Evolutionary conservation across 2,329 filamentous ascomycete genomes (phyloP).

Genomic region (Polychaeton citri): DNA sequence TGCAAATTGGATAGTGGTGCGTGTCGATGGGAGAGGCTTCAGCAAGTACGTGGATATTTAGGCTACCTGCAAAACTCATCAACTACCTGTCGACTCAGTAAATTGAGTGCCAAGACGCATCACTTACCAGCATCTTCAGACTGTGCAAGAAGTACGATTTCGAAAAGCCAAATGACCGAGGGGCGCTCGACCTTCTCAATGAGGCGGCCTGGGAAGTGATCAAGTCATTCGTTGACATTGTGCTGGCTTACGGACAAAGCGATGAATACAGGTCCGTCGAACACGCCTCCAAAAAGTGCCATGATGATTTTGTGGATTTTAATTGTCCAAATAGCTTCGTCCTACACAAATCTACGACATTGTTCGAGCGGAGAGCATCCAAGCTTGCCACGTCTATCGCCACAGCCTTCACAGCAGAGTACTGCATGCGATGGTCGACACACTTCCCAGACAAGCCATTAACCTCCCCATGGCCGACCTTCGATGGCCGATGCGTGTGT

Average conservation of each 20-base stretch:
- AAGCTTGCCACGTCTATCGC: conserved; percentile 86
- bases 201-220: conserved; percentile 75
- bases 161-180: conserved; percentile 79
- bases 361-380: conserved; percentile 79
- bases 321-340: conserved; percentile 69
- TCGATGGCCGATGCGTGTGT: conserved; percentile 81
- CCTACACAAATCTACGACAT: conserved; percentile 64
- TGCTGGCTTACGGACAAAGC: conserved; percentile 82
- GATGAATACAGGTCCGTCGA: conserved; percentile 68
- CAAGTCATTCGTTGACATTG: conserved; percentile 69
- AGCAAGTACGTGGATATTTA: conserved; percentile 63
- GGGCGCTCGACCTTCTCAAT: conserved; percentile 90
- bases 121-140: too few relatives aligned
- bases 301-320: background rate
- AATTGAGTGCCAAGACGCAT: too few relatives aligned
- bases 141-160: conserved; percentile 50
- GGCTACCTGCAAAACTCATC: too few relatives aligned
- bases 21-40: conserved; percentile 88
- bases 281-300: background rate
- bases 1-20: conserved; percentile 91
- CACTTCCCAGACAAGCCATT: conserved; percentile 31
- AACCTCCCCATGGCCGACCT: conserved; percentile 66
- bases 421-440: conserved; percentile 59
- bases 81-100: too few relatives aligned
- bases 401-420: conserved; percentile 87